These are phyloP conservation scores for Whalleya microplaca DNA, from an alignment of 2,329 filamentous ascomycete genomes.

Conservation along the genomic window DNA sequence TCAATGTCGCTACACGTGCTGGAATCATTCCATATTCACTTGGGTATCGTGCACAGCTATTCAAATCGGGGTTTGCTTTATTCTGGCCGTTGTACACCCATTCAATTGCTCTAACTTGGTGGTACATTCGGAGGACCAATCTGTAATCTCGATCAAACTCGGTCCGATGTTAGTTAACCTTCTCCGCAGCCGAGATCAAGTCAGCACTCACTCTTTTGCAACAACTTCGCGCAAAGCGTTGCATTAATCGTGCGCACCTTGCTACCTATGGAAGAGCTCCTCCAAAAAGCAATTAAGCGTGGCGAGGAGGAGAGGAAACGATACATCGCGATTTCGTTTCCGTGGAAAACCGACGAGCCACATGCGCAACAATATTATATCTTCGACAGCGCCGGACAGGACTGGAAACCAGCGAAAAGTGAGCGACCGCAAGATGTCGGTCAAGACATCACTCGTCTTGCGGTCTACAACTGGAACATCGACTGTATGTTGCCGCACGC, in stretches of 20 bases:
- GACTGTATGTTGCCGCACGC: conserved; percentile 39
- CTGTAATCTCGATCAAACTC: no score
- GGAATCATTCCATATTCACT: no score
- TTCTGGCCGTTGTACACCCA: no score
- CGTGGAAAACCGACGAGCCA: conserved; percentile 34
- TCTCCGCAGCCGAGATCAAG: no score
- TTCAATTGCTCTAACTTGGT: no score
- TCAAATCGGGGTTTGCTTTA: no score
- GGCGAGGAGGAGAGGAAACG: conserved; percentile 19
- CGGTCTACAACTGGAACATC: conserved; percentile 39
- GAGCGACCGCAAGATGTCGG: background rate
- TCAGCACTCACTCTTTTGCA: no score
- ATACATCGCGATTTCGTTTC: conserved; percentile 2
- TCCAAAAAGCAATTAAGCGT: conserved; percentile 27
- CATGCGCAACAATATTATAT: conserved; percentile 30
- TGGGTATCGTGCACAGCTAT: no score
- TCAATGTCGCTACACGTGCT: no score
- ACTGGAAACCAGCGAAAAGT: conserved; percentile 22
- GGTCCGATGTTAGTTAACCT: no score
- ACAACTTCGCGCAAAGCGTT: no score
- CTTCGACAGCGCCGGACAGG: conserved; percentile 21
- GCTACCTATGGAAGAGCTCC: conserved; percentile 28
- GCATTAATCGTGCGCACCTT: background rate
- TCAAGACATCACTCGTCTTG: conserved; percentile 21
- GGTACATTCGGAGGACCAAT: no score